A percentile compares a stretch with the other conserved stretches of the same genome.
Evolutionary conservation across 352 stramenopile genomes (phyloP).

Genomic region (Phytophthora hybrid): DNA sequence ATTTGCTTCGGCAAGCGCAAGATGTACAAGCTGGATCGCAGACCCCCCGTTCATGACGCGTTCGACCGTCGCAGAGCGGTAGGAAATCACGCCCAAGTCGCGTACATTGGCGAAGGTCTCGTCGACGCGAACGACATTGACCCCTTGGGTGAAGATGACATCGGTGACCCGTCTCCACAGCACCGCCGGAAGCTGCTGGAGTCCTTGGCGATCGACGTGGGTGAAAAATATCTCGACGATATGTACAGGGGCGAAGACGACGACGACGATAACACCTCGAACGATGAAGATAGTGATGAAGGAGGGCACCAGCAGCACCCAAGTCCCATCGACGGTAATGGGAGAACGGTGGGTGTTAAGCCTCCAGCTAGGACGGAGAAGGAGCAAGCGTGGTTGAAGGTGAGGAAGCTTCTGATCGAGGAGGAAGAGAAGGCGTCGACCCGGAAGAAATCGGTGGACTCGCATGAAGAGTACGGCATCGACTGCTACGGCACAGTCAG

Average conservation of each 20-base stretch:
- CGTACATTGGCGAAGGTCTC: slow-evolving; percentile 69
- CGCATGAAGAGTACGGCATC: slow-evolving; percentile 15
- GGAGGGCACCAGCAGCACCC: not conserved
- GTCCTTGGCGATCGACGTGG: slow-evolving; percentile 65
- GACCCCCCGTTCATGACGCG: slow-evolving; percentile 3
- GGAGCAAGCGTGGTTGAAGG: slow-evolving; percentile 45
- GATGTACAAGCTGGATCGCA: not conserved
- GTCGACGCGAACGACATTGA: slow-evolving; percentile 44
- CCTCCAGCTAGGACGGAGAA: slow-evolving; percentile 30
- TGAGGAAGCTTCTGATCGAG: slow-evolving; percentile 42
- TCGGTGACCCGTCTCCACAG: slow-evolving; percentile 31
- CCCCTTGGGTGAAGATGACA: slow-evolving; percentile 44
- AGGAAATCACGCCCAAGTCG: slow-evolving; percentile 11
- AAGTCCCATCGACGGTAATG: not conserved
- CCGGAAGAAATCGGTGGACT: slow-evolving; percentile 2
- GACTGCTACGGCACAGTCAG: slow-evolving; percentile 42
- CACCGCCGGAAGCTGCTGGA: slow-evolving; percentile 67
- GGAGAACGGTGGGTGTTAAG: not conserved
- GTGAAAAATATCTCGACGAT: slow-evolving; percentile 68
- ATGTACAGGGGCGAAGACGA: slow-evolving; percentile 60
- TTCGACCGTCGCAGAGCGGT: slow-evolving; percentile 3
- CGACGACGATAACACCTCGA: not conserved
- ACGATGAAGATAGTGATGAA: not conserved
- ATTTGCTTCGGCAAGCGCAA: not conserved
- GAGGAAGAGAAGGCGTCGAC: slow-evolving; percentile 43